Evolutionary conservation across 148 eudicot genomes (phyloP), one percentile per base, ranked within the genome.

Genomic region (Arctostaphylos glauca): DNA sequence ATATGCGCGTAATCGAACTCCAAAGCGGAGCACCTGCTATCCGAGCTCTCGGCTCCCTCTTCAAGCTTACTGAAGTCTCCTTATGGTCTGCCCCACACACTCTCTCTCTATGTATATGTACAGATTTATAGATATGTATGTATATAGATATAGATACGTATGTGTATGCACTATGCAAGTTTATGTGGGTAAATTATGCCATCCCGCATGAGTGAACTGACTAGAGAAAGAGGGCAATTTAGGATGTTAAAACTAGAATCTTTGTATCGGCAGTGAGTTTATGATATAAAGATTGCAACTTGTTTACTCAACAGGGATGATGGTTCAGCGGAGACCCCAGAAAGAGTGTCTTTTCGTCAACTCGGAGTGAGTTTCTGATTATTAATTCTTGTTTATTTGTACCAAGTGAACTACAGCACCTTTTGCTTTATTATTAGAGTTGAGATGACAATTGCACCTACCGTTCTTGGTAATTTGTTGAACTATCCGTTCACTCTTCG

Each of bases 31-130:
- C 82, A 31, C 82, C 88, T 48, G 91, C 92, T 16, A 85, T 90
- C 2, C 78, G 72, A 86, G 94, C 92, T 71, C 91, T 93, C 15
- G 97, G 95, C 64, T 55, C 92, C 50, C 92, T 90, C 86, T 92
- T 93, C 85, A 92, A 87, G 75, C 92, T 93, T 85, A 92, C 97
- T 52, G 82, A 89, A 87, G 91, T 91, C 75, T 86, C 81, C 87
- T 81, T 94, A 13, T 78, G 92, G 98, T 91, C 2, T 52, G 47
- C 56, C 76, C 50, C 84, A 14, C 58, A 60, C 38, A n/a, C 43
- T 80, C 80, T 58, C 81, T 86, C 67, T 84, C n/a, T 58, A 19
- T 0, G 2, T 50, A 5, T 70, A 6, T 79, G 7, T 62, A 21
- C 38, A 31, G 38, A 31, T 31, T 31, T 31, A 31, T 31, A 31